phyloP scores from a whole-genome alignment of 345 rosid species.

The Populus pruinosa region DNA sequence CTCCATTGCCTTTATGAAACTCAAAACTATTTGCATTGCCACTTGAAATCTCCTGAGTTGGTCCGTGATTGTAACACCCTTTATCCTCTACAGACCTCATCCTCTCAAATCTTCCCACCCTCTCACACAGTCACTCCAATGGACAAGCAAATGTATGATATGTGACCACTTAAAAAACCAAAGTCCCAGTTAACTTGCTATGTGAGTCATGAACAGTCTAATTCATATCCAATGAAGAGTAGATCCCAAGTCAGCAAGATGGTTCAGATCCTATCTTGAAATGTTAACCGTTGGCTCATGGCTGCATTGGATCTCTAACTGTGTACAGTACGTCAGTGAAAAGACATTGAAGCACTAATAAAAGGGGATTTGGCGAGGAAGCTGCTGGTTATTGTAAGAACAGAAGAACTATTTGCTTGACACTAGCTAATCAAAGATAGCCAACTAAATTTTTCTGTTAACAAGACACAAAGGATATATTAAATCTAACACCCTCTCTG shows the following conservation, averaged over 20 bases:
- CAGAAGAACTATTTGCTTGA: neutral
- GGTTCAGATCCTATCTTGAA: conserved; percentile 5
- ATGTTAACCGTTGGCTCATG: neutral
- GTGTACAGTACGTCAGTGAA: neutral
- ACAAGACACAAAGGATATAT: conserved; percentile 11
- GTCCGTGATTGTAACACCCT: conserved; percentile 43
- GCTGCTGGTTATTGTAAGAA: neutral
- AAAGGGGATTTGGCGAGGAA: too few species aligned
- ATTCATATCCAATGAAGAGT: neutral
- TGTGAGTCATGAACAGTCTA: neutral
- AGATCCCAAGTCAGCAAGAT: neutral
- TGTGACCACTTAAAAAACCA: conserved; percentile 8
- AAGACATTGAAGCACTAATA: neutral
- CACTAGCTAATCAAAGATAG: conserved; percentile 2
- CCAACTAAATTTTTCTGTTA: neutral
- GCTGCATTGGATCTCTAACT: neutral
- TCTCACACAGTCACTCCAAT: conserved; percentile 9
- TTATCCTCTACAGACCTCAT: conserved; percentile 79
- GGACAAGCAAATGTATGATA: neutral
- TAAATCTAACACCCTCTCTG: conserved; percentile 3
- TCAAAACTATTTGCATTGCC: conserved; percentile 46
- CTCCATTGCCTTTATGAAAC: conserved; percentile 65
- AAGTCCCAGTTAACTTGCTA: conserved; percentile 4
- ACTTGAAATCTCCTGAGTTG: conserved; percentile 44
- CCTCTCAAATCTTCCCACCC: conserved; percentile 16